Percentiles rank a stretch among this genome's conserved stretches.
phyloP scores from a whole-genome alignment of 495 filamentous ascomycete species.

The Xylaria bambusicola region DNA sequence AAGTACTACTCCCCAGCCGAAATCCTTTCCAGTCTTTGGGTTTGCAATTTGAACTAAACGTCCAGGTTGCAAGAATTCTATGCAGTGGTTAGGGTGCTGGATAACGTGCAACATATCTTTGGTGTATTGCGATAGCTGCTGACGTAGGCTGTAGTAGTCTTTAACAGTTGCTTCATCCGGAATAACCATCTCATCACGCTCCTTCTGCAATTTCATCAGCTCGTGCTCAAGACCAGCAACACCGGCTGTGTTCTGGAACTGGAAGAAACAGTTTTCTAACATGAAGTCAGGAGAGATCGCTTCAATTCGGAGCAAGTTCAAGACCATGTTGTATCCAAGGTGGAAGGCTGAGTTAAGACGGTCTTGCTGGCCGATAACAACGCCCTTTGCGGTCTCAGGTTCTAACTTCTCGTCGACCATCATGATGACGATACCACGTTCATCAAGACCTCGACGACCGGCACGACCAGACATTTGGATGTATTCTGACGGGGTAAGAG shows the following conservation, averaged over 20 bases:
- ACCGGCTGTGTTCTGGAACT: slow-evolving; percentile 92
- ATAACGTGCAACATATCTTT: slow-evolving; percentile 87
- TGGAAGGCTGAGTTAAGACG: slow-evolving; percentile 97
- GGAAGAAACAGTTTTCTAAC: slow-evolving; percentile 94
- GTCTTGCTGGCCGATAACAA: slow-evolving; percentile 95
- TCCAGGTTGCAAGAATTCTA: slow-evolving; percentile 78
- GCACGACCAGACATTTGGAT: slow-evolving; percentile 98
- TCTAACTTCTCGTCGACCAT: slow-evolving; percentile 98
- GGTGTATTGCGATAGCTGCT: slow-evolving; percentile 76
- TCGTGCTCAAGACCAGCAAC: slow-evolving; percentile 81
- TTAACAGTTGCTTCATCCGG: slow-evolving; percentile 82
- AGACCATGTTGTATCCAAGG: slow-evolving; percentile 98
- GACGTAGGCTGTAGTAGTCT: slow-evolving; percentile 85
- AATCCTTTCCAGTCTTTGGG: slow-evolving; percentile 66
- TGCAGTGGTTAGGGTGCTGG: slow-evolving; percentile 81
- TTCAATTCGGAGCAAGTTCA: slow-evolving; percentile 94
- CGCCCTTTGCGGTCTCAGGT: slow-evolving; percentile 86
- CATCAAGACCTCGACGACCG: slow-evolving; percentile 93
- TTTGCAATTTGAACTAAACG: slow-evolving; percentile 82
- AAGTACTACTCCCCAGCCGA: slow-evolving; percentile 89
- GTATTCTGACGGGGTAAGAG: slow-evolving; percentile 93
- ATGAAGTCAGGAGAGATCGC: slow-evolving; percentile 96
- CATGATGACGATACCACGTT: slow-evolving; percentile 98
- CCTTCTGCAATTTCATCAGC: slow-evolving; percentile 69
- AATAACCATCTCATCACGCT: slow-evolving; percentile 71